Evolutionary conservation across 2,329 filamentous ascomycete genomes (phyloP).

Genomic region (Thelonectria rubi): DNA sequence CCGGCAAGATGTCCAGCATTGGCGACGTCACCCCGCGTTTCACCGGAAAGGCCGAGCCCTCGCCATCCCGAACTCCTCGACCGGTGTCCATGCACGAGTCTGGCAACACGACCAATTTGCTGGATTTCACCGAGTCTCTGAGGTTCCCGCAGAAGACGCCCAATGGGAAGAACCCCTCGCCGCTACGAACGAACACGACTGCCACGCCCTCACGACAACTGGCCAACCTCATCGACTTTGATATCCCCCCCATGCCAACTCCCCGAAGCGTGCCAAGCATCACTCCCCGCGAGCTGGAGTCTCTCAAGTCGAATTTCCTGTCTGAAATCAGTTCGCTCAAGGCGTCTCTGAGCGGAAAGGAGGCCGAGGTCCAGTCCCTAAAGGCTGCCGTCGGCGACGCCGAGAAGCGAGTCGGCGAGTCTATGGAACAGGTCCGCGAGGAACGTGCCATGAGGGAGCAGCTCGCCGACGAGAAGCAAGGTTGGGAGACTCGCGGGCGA

Average conservation of each 20-base stretch:
- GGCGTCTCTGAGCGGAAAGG: constrained; percentile 89
- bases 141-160: constrained; percentile 61
- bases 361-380: constrained; percentile 87
- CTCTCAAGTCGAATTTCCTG: constrained; percentile 87
- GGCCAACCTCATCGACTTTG: constrained; percentile 76
- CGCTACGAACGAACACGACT: constrained; percentile 44
- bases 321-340: constrained; percentile 96
- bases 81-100: constrained; percentile 53
- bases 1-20: constrained; percentile 59
- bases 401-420: constrained; percentile 89
- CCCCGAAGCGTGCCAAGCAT: constrained; percentile 91
- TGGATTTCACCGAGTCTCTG: constrained; percentile 88
- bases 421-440: constrained; percentile 83
- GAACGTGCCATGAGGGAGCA: constrained; percentile 76
- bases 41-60: constrained; percentile 44
- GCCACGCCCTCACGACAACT: constrained; percentile 64
- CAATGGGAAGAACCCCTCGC: constrained; percentile 46
- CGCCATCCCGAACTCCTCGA: constrained; percentile 49
- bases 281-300: constrained; percentile 91
- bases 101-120: constrained; percentile 76
- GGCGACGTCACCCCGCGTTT: constrained; percentile 53
- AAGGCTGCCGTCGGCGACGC: constrained; percentile 90
- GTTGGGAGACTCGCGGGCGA: constrained; percentile 84
- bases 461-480: constrained; percentile 76
- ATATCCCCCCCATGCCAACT: constrained; percentile 92